These are phyloP conservation scores for Cucurbita ficifolia DNA, from an alignment of 306 rosid species.

Conservation along the genomic window DNA sequence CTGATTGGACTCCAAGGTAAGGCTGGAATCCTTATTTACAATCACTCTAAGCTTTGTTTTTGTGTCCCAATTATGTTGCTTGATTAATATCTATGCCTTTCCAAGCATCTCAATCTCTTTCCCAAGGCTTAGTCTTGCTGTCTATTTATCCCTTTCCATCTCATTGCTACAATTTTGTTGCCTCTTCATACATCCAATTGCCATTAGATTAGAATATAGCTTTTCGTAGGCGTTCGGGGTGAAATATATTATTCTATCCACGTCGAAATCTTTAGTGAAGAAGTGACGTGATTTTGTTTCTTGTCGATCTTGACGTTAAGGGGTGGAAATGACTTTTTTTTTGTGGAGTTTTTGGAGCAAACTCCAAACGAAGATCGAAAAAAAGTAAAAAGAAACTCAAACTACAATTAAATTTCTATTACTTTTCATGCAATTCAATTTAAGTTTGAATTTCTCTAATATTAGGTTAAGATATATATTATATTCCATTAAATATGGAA, in stretches of 20 bases:
- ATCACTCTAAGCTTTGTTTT: neutral
- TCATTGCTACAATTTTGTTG: neutral
- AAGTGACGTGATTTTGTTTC: neutral
- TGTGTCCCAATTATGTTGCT: no score
- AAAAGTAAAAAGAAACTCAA: no score
- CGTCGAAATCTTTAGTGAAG: neutral
- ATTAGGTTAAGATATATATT: neutral
- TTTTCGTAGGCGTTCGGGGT: neutral
- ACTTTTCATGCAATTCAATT: neutral
- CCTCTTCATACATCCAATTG: neutral
- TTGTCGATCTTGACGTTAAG: neutral
- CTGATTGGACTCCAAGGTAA: neutral
- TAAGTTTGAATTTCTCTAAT: neutral
- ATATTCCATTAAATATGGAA: neutral
- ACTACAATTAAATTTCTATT: no score
- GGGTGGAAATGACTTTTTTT: no score
- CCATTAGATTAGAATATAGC: neutral
- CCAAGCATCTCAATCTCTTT: neutral
- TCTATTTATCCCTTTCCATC: neutral
- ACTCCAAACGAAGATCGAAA: no score
- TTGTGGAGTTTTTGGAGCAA: no score
- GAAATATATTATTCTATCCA: no score
- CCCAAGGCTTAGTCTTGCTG: neutral
- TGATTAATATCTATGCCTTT: neutral
- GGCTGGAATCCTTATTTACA: neutral